These are phyloP conservation scores for Borovskyia barvae DNA, from an alignment of 208 protist genomes.

Conservation along the genomic window DNA sequence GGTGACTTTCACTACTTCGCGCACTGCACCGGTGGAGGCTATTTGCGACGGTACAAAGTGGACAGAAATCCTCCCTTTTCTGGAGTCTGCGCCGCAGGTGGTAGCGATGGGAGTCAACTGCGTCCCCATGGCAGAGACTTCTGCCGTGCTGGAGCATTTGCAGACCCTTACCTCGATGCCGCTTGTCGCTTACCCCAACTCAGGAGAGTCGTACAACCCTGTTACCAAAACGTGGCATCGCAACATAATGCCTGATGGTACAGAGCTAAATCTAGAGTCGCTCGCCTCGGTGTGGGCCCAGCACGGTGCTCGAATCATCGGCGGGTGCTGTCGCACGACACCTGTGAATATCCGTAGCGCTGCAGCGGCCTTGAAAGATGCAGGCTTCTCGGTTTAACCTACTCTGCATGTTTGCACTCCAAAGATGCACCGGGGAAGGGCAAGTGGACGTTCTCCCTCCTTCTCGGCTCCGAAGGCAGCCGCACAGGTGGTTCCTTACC, in stretches of 20 bases:
- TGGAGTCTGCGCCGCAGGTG: conserved; percentile 32
- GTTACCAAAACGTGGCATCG: conserved; percentile 29
- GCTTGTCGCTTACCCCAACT: conserved; percentile 64
- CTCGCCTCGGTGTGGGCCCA: conserved; percentile 23
- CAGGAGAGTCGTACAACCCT: conserved; percentile 45
- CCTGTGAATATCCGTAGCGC: conserved; percentile 19
- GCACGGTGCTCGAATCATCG: conserved; percentile 38
- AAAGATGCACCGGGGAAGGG: too few relatives aligned
- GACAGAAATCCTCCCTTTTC: conserved; percentile 21
- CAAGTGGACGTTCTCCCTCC: too few relatives aligned
- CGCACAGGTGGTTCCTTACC: too few relatives aligned
- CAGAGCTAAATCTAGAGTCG: conserved; percentile 8
- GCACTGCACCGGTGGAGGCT: conserved; percentile 10
- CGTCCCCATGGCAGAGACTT: conserved; percentile 32
- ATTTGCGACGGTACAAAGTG: conserved; percentile 45
- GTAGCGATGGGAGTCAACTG: conserved; percentile 62
- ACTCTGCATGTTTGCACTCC: not conserved
- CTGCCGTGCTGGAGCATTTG: conserved; percentile 21
- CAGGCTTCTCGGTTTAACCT: conserved; percentile 1
- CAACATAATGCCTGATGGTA: not conserved
- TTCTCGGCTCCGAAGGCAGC: too few relatives aligned
- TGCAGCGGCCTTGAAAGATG: not conserved
- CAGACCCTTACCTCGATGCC: conserved; percentile 39
- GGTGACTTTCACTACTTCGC: conserved; percentile 48
- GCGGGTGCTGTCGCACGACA: conserved; percentile 47